Conservation (phyloP, 306 rosid species). For the Quercus berberidifolia region DNA sequence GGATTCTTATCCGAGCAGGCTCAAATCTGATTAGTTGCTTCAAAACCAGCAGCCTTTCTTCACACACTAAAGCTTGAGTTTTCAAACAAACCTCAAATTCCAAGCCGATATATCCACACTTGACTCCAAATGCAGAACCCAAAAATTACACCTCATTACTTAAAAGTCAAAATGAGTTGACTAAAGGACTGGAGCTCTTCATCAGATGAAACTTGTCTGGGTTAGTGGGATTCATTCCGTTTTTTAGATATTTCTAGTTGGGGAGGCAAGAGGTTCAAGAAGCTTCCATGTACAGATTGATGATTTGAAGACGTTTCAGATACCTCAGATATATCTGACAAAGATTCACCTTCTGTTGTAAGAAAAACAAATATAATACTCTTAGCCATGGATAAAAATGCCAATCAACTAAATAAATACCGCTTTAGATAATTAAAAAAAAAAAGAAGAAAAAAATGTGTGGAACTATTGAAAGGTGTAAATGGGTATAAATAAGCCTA, state of each 20-base stretch:
- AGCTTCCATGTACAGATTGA: conserved; percentile 63
- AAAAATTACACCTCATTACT: conserved; percentile 8
- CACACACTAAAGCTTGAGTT: conserved; percentile 17
- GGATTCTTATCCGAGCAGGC: conserved; percentile 16
- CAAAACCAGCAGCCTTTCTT: conserved; percentile 21
- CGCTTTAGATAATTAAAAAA: neutral
- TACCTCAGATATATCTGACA: conserved; percentile 44
- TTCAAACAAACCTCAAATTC: conserved; percentile 15
- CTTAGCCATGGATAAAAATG: conserved; percentile 6
- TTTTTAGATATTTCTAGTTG: conserved; percentile 40
- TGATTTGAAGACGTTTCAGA: conserved; percentile 30
- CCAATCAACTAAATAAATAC: conserved; percentile 2
- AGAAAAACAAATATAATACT: conserved; percentile 17
- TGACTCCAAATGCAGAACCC: conserved; percentile 7
- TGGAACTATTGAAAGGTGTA: neutral
- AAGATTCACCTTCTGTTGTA: conserved; percentile 49
- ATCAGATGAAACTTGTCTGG: conserved; percentile 8
- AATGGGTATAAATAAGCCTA: conserved; percentile 31
- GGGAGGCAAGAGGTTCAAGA: conserved; percentile 71
- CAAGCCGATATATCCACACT: conserved; percentile 13
- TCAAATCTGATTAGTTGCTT: conserved; percentile 26
- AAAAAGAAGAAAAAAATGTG: neutral
- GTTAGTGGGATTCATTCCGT: conserved; percentile 41
- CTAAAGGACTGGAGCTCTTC: conserved; percentile 28
- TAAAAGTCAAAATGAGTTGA: conserved; percentile 18